A percentile compares a stretch with the other conserved stretches of the same genome.
Evolutionary conservation across 1,284 basidiomycete genomes (phyloP).

Genomic region (Gymnopus androsaceus): DNA sequence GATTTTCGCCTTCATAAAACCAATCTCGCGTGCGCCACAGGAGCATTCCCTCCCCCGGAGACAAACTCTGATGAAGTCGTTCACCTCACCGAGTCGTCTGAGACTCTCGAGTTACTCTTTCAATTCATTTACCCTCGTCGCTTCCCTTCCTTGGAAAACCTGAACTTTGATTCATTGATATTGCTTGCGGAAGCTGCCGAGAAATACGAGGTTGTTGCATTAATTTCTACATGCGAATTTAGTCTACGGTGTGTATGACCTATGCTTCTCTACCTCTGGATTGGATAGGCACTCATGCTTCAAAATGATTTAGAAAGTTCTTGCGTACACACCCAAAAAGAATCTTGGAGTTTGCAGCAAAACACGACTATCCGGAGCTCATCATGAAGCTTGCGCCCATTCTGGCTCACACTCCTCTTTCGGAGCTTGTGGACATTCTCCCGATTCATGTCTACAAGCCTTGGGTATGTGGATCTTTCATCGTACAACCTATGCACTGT

Average conservation of each 20-base stretch:
- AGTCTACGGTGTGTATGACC: background rate
- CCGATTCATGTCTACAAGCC: background rate
- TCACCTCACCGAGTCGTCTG: conserved; percentile 19
- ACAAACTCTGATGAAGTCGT: conserved; percentile 12
- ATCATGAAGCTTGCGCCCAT: background rate
- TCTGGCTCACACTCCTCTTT: background rate
- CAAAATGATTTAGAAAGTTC: background rate
- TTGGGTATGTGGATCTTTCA: conserved; percentile 7
- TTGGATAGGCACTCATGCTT: background rate
- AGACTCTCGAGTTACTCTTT: conserved; percentile 22
- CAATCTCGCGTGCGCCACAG: conserved; percentile 26
- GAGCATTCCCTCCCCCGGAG: conserved; percentile 20
- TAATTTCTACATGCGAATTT: no score
- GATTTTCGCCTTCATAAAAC: conserved; percentile 28
- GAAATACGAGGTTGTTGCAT: background rate
- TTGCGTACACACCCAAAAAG: background rate
- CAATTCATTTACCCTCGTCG: conserved; percentile 23
- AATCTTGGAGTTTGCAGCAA: background rate
- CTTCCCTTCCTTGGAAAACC: conserved; percentile 11
- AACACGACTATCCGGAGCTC: background rate
- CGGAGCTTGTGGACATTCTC: background rate
- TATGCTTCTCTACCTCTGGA: background rate
- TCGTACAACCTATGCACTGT: no score
- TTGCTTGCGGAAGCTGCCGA: conserved; percentile 1
- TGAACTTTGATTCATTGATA: background rate